Evolutionary conservation across 2,329 filamentous ascomycete species (phyloP).

Genomic region (Colletotrichum sp.): DNA sequence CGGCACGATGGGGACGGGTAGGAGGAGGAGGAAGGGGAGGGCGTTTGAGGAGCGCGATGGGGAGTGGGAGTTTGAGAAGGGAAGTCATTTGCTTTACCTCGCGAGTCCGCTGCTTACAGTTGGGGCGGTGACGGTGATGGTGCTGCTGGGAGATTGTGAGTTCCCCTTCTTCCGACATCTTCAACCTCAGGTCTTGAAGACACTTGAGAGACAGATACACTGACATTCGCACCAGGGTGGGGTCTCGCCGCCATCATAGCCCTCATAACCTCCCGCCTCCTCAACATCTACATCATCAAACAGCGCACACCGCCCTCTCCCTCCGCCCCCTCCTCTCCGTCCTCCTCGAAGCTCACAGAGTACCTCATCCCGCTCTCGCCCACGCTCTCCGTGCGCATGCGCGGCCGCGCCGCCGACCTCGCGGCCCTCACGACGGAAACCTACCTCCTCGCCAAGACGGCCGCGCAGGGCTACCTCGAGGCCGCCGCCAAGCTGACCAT

Average conservation of each 20-base stretch:
- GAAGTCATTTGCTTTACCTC: slow-evolving; percentile 55
- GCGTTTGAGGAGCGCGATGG: slow-evolving; percentile 27
- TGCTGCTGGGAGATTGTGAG: slow-evolving; percentile 50
- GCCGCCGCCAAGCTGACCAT: slow-evolving; percentile 61
- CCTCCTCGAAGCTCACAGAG: slow-evolving; percentile 36
- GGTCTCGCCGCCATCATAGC: slow-evolving; percentile 50
- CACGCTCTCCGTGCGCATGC: slow-evolving; percentile 56
- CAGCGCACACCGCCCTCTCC: slow-evolving; percentile 39
- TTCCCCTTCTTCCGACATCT: neutral
- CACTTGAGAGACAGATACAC: neutral
- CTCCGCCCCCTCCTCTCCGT: neutral
- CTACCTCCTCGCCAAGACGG: slow-evolving; percentile 60
- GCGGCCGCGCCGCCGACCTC: slow-evolving; percentile 59
- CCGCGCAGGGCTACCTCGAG: slow-evolving; percentile 55
- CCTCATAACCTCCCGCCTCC: slow-evolving; percentile 57
- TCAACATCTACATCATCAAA: slow-evolving; percentile 63
- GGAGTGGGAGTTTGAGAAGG: slow-evolving; percentile 44
- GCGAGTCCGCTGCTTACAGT: slow-evolving; percentile 51
- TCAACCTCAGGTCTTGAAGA: too few species aligned
- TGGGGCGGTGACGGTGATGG: slow-evolving; percentile 45
- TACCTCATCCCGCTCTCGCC: slow-evolving; percentile 58
- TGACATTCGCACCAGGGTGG: slow-evolving; percentile 41
- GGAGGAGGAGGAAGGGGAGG: slow-evolving; percentile 19
- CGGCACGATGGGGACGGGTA: slow-evolving; percentile 26
- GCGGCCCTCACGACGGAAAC: slow-evolving; percentile 62